Base-by-base conservation (phyloP, 306 rosid species). In the Albizia julibrissin region DNA sequence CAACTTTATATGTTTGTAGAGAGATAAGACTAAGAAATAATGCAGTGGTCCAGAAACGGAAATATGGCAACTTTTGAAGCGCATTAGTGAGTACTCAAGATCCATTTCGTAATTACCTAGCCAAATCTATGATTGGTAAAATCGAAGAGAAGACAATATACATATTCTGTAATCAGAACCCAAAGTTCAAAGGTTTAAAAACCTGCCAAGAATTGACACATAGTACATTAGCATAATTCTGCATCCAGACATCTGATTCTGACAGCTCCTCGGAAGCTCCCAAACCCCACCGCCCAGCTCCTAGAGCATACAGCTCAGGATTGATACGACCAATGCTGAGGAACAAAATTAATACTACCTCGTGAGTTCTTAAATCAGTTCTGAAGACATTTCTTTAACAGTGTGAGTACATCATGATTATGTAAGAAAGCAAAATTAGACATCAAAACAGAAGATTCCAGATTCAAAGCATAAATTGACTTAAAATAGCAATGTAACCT, bases 201-300 rank as follows among this genome's bases (percentile, higher is more conserved):
- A 95, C 99, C 99, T 95, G 98, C 99, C 99, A 95, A 80, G 98
- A 85, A 90, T 95, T 95, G 74, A 90, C 89, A 84, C 99, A 95
- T 29, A 95, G 90, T 24, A 83, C 86, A 69, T 91, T 92, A 74
- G 84, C 97, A 82, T 95, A 93, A 91, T 89, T 89, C 76, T 84
- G 86, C 94, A 93, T 89, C 97, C 92, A 91, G 77, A 82, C 76
- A 75, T 89, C 89, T 74, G 87, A 82, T 77, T 88, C 84, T 62
- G 90, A 82, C 74, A 67, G 88, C 81, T 85, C 73, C 81, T 54
- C 79, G 62, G 79, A 67, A 81, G 81, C 85, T 80, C 87, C 88
- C 72, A 58, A 83, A 79, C 84, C 86, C 95, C 87, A 72, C 65
- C 93, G 75, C 79, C 90, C 91, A 61, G 93, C 87, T 62, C 89